Base-by-base conservation (phyloP, 495 filamentous ascomycete genomes). In the Trichodelitschia bisporula region DNA sequence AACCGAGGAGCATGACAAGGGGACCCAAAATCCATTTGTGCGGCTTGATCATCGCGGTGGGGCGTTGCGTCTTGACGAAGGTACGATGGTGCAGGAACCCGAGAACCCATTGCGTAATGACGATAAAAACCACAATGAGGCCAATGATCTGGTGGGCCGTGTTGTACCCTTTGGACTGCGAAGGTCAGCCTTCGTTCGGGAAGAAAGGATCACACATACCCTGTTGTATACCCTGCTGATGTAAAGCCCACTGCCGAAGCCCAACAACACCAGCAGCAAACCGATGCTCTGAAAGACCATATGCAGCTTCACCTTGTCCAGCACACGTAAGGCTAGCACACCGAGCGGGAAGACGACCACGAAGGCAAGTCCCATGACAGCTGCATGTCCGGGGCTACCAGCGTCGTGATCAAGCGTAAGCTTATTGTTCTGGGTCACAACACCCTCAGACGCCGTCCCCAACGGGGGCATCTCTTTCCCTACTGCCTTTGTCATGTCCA, bases 111-210 rank as follows among this genome's bases (percentile, higher is more conserved):
- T 68, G 59, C 15, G 43, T 36, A 27, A 66, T 36, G 34, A 65
- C 44, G 12, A 54, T 39, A 18, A 57, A 30, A 23, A 67, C 38
- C 27, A 64, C 49, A 2, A 66, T 30, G 15, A 69, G 41, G 26
- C 69, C 69, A 30, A 72, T 39, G 31, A 69, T 48, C 37, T 74
- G 69, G 40, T 74, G 69, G 2, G 53, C 47, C 6, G 57, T 58
- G 30, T 51, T 51, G 46, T 58, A 59, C 15, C 53, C 43, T 31
- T 57, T 58, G 21, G 60, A 59, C 57, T 63, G 30, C 26, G 29
- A 23, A 34, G 11, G 13, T 15, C n/a, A n/a, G n/a, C 26, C 1
- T 33, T 13, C 15, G 16, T 9, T 33, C 5, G 18, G 11, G 16
- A 17, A 29, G 12, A 21, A 19, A 30, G 19, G 30, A 31, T 30